Evolutionary conservation across 2,329 filamentous ascomycete genomes (phyloP), one percentile per base, ranked within the genome.

Genomic region (Pseudogymnoascus pannorum): DNA sequence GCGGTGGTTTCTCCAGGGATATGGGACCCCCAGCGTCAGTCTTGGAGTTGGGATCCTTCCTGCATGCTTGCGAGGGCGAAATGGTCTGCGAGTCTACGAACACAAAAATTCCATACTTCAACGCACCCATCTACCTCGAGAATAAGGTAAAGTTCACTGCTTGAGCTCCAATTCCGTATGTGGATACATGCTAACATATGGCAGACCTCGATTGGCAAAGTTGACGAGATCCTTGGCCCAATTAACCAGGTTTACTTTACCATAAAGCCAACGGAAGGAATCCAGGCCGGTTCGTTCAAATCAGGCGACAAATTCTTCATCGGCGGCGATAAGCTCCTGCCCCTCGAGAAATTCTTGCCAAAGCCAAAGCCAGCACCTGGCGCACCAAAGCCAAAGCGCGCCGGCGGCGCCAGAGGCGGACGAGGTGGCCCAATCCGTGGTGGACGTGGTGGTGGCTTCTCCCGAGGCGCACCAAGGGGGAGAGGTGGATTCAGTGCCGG

Each of bases 181-280:
- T 18, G 9, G 24, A 20, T 44, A 38, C 60, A 42, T 61, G 29
- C 63, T 67, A 58, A 67, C 60, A 58, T 16, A 44, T 54, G 33
- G 36, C 68, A 87, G 88, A 93, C 89, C 51, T 81, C 89, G 65
- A 86, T 99, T 75, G 94, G 94, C 76, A 97, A 97, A 79, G 89
- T 99, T 73, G 94, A 99, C 79, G 94, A 99, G 79, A 89, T 99
- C 68, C 87, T 99, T 69, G 94, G 94, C 62, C 93, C 94, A 66
- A 90, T 99, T 77, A 97, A 96, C 82, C 89, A 97, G 77, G 91
- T 97, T 71, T 96, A 89, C 81, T 99, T 99, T 82, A 97, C 93
- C 71, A 89, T 99, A 77, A 97, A 97, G 80, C 92, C 93, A 60
- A 87, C 91, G 74, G 93, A 97, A 75, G 94, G 94, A 70, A 97